Conservation (phyloP, 306 rosid genomes). For the Trifolium subterraneum region DNA sequence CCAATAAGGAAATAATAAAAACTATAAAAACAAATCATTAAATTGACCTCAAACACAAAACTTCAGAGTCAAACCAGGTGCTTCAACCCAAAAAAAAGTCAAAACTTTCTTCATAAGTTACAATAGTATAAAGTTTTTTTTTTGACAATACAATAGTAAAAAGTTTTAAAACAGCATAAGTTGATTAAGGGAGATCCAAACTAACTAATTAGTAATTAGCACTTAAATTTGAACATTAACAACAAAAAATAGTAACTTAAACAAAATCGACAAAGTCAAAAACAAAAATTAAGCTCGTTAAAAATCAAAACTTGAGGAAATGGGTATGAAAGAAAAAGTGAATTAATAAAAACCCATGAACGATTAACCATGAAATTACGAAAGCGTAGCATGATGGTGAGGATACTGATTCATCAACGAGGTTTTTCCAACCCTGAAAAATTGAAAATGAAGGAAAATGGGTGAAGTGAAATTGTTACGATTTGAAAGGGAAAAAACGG, state of each 20-base stretch:
- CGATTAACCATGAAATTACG: neutral
- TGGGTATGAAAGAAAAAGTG: neutral
- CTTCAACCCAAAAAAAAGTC: conserved; percentile 13
- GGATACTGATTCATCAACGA: conserved; percentile 99
- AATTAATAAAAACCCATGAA: conserved; percentile 11
- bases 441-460: conserved; percentile 2
- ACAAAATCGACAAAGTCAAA: conserved; percentile 3
- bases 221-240: neutral
- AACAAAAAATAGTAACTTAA: neutral
- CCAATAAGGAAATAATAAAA: conserved; percentile 20
- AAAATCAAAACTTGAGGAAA: conserved; percentile 24
- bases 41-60: conserved; percentile 30
- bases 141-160: neutral
- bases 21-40: conserved; percentile 12
- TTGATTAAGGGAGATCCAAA: conserved; percentile 14
- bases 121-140: neutral
- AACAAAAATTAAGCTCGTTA: neutral
- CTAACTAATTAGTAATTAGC: neutral
- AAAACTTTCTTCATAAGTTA: conserved; percentile 8
- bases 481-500: conserved; percentile 2
- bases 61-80: neutral
- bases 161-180: neutral
- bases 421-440: conserved; percentile 92
- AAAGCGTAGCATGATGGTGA: neutral
- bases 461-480: conserved; percentile 1